phyloP scores from a whole-genome alignment of 768 basidiomycete species.

The Suillus hirtellus region DNA sequence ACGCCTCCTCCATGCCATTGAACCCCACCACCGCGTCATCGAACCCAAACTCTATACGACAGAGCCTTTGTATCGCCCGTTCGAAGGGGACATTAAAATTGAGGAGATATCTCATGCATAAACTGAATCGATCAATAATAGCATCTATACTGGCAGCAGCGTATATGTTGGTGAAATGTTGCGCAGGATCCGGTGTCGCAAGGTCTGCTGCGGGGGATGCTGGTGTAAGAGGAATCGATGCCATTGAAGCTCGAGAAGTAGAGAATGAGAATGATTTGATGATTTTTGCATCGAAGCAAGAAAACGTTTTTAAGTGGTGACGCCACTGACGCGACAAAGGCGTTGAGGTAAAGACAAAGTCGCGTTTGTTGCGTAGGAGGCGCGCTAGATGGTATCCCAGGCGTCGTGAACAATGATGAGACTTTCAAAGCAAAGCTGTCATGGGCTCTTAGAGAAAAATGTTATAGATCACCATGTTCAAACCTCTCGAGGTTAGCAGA shows the following conservation, averaged over 20 bases:
- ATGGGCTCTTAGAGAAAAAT: background rate
- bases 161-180: background rate
- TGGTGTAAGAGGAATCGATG: background rate
- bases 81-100: background rate
- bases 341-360: background rate
- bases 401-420: background rate
- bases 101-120: background rate
- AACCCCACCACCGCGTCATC: background rate
- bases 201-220: background rate
- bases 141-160: background rate
- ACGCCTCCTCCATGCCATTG: background rate
- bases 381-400: background rate
- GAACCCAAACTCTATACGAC: background rate
- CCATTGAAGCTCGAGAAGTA: background rate
- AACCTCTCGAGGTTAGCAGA: constrained; percentile 53
- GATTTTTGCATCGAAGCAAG: background rate
- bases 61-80: background rate
- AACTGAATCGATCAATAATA: background rate
- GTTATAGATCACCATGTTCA: constrained; percentile 54
- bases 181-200: background rate
- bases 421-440: background rate
- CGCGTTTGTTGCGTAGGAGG: background rate
- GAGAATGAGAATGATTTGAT: background rate
- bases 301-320: background rate
- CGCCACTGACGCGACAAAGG: background rate